A percentile compares a stretch with the other conserved stretches of the same genome.
These are phyloP conservation scores for Neodidymelliopsis sp. DNA, from an alignment of 2,329 filamentous ascomycete genomes.

Conservation along the genomic window DNA sequence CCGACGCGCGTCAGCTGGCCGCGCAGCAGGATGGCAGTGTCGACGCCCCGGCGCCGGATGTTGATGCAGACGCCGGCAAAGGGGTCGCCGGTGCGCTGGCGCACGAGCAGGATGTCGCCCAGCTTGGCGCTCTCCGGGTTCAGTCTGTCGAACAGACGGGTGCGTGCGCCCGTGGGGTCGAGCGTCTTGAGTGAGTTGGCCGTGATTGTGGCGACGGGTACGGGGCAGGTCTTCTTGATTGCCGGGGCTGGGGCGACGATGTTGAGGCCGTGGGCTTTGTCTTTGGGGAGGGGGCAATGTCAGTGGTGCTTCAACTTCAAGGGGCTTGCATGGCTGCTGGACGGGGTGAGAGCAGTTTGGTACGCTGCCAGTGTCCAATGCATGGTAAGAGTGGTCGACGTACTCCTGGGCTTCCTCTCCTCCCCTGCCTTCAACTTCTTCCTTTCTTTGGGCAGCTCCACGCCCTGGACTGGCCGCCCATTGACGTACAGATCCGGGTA, in stretches of 20 bases:
- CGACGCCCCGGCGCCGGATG: slow-evolving; percentile 83
- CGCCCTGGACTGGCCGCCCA: slow-evolving; percentile 6
- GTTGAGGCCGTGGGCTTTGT: slow-evolving; percentile 52
- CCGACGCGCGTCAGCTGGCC: slow-evolving; percentile 86
- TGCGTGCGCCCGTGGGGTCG: slow-evolving; percentile 85
- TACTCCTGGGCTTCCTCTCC: slow-evolving; percentile 19
- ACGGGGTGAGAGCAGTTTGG: neutral
- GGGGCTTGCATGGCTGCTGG: neutral
- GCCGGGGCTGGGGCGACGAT: slow-evolving; percentile 61
- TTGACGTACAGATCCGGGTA: slow-evolving; percentile 23
- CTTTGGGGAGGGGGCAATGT: slow-evolving; percentile 7
- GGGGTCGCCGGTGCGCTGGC: slow-evolving; percentile 83
- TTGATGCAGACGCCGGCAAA: slow-evolving; percentile 89
- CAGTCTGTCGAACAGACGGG: slow-evolving; percentile 77
- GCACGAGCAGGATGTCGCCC: slow-evolving; percentile 91
- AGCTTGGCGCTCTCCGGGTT: slow-evolving; percentile 82
- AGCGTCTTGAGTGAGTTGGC: slow-evolving; percentile 74
- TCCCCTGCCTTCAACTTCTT: slow-evolving; percentile 4
- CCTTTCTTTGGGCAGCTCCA: slow-evolving; percentile 4
- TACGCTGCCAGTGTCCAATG: neutral
- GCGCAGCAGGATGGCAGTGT: slow-evolving; percentile 85
- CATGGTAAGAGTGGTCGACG: neutral
- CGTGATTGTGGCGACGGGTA: slow-evolving; percentile 74
- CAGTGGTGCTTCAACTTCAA: slow-evolving; percentile 3
- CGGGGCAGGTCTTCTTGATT: slow-evolving; percentile 63